These are phyloP conservation scores for Trichoderma polysporum DNA, from an alignment of 2,329 filamentous ascomycete species.

Conservation along the genomic window DNA sequence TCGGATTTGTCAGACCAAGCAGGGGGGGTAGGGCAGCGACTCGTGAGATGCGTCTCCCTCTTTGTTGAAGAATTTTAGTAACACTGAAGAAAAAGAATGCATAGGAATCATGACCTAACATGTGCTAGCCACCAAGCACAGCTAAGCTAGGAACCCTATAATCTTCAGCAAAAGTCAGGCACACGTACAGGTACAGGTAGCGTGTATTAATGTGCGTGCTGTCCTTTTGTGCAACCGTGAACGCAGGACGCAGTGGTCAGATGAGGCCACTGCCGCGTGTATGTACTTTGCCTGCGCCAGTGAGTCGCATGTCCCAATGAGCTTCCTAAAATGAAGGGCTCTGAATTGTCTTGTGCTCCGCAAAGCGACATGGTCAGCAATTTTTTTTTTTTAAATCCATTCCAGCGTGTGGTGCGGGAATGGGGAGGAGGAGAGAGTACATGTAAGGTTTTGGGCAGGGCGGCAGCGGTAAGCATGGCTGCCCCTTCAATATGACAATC, in stretches of 20 bases:
- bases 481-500: constrained; percentile 8
- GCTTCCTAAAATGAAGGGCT: not conserved
- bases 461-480: not conserved
- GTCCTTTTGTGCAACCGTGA: not conserved
- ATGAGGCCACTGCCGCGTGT: constrained; percentile 16
- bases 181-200: not conserved
- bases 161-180: not conserved
- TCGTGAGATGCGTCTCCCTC: not conserved
- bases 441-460: not conserved
- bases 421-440: not conserved
- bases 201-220: not conserved
- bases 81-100: too few relatives aligned
- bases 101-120: not conserved
- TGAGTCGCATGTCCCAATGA: constrained; percentile 7
- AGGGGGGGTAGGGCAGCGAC: not conserved
- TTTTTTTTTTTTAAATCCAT: not conserved
- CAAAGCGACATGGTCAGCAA: constrained; percentile 1
- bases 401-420: not conserved
- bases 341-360: not conserved
- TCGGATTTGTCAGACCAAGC: constrained; percentile 8
- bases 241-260: constrained; percentile 17
- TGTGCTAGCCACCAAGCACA: too few relatives aligned
- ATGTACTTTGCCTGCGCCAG: not conserved
- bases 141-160: not conserved
- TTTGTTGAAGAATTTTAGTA: not conserved